Conservation (phyloP, 2,329 filamentous ascomycete genomes). For the Amphichorda felina region DNA sequence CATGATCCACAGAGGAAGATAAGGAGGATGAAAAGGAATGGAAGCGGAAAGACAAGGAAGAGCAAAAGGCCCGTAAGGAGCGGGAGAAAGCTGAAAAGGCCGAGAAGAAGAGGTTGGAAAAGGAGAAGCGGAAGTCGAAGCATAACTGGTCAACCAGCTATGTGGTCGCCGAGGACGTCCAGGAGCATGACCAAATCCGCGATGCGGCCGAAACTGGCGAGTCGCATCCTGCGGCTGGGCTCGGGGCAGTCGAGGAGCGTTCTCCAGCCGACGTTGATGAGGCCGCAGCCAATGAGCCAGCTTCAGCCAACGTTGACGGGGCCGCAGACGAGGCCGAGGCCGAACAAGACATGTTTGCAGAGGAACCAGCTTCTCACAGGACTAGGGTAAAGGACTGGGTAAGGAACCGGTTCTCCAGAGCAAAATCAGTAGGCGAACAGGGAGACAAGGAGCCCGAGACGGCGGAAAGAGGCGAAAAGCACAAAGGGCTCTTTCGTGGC, state of each 20-base stretch:
- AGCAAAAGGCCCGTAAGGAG: constrained; percentile 30
- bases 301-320: no score
- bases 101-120: constrained; percentile 37
- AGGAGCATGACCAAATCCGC: background rate
- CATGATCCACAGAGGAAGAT: constrained; percentile 25
- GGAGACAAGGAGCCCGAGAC: constrained; percentile 12
- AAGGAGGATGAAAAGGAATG: constrained; percentile 23
- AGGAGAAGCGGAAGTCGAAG: constrained; percentile 37
- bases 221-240: no score
- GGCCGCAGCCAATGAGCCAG: no score
- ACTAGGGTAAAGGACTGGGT: constrained; percentile 42
- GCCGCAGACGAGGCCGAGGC: background rate
- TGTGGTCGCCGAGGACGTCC: constrained; percentile 1
- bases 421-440: constrained; percentile 24
- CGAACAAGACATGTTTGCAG: background rate
- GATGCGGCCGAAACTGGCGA: no score
- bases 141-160: constrained; percentile 5
- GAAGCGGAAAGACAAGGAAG: constrained; percentile 13
- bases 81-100: constrained; percentile 39
- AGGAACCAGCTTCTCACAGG: constrained; percentile 15
- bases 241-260: no score
- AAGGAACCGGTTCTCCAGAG: constrained; percentile 36
- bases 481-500: constrained; percentile 32
- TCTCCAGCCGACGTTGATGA: no score
- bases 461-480: constrained; percentile 4